Evolutionary conservation across 768 basidiomycete species (phyloP), one percentile per base, ranked within the genome.

Genomic region (Boletales sp.): DNA sequence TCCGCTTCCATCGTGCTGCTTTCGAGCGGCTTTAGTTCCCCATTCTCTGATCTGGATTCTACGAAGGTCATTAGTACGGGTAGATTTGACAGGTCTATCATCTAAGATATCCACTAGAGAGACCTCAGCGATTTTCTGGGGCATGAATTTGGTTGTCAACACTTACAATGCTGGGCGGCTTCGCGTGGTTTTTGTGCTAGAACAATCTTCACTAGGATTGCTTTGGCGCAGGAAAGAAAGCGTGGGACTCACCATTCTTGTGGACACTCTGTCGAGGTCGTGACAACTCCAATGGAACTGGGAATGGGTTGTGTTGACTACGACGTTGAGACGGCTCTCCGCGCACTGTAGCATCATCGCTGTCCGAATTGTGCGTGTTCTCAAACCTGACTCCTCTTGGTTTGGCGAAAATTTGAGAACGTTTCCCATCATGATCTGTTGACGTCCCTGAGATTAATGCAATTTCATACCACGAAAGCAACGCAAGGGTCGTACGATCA

Each of bases 321-420:
- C 33, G 61, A 37, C 2, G 41, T 21, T 38, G 54, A 44, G 51
- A 37, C 25, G 32, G 49, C 10, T 13, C 47, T 15, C 43, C 51
- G 21, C 51, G 59, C 9, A 59, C 49, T 8, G 57, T 56, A 17
- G 42, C 48, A 33, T 44, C 38, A 14, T 62, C 60, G 44, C 52
- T 55, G 25, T 54, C 60, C 17, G 49, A 51, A 32, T 48, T 46
- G 36, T 11, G 32, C 13, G 37, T n/a, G 12, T 34, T 15, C 25
- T 52, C 50, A 21, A 65, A 65, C 9, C 31, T 44, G 14, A 66
- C 62, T 17, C 35, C 53, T 42, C 28, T 41, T 40, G 33, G 25
- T 28, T 28, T 28, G 25, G 25, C 25, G 25, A 28, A 28, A 28
- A 28, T 3, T 28, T 28, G 25, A 28, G 25, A 5, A 28, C 5